Conservation (phyloP, 805 yeast genomes). For the Wickerhamiella azyma region DNA sequence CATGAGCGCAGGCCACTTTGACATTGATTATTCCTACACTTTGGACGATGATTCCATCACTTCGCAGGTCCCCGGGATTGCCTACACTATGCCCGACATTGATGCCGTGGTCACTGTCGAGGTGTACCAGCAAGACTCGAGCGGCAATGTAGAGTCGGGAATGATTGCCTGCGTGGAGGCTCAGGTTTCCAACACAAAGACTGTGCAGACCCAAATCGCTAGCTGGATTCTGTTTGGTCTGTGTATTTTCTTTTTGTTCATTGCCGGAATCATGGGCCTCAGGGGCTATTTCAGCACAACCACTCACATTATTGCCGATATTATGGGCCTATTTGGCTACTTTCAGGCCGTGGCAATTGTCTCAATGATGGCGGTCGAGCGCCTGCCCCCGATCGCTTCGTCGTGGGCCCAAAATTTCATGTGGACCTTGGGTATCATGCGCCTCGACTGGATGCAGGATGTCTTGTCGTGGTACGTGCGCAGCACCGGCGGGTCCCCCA, state of each 20-base stretch:
- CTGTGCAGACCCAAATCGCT: slow-evolving; percentile 84
- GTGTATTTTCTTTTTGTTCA: slow-evolving; percentile 71
- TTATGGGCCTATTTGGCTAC: slow-evolving; percentile 81
- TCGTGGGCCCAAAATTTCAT: slow-evolving; percentile 96
- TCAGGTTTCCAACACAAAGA: slow-evolving; percentile 68
- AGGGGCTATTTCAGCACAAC: slow-evolving; percentile 80
- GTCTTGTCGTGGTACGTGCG: slow-evolving; percentile 21
- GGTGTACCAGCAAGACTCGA: slow-evolving; percentile 40
- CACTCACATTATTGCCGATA: slow-evolving; percentile 93
- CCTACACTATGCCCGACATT: slow-evolving; percentile 82
- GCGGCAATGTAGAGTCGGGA: slow-evolving; percentile 18
- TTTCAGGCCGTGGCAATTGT: slow-evolving; percentile 88
- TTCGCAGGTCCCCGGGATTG: slow-evolving; percentile 59
- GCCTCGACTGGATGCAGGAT: slow-evolving; percentile 56
- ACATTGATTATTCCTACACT: slow-evolving; percentile 38
- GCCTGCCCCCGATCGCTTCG: slow-evolving; percentile 91
- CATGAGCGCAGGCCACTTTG: slow-evolving; percentile 73
- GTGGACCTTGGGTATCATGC: slow-evolving; percentile 91
- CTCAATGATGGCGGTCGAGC: slow-evolving; percentile 87
- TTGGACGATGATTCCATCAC: slow-evolving; percentile 31
- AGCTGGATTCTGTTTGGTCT: slow-evolving; percentile 91
- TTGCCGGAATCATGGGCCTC: slow-evolving; percentile 77
- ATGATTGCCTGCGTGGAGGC: slow-evolving; percentile 90
- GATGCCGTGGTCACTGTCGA: slow-evolving; percentile 80
- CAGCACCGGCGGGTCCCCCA: slow-evolving; percentile 77